Percentiles rank a stretch among this genome's conserved stretches.
Evolutionary conservation across 202 grass and related monocot genomes (phyloP).

Genomic region (Sporobolus alterniflorus): DNA sequence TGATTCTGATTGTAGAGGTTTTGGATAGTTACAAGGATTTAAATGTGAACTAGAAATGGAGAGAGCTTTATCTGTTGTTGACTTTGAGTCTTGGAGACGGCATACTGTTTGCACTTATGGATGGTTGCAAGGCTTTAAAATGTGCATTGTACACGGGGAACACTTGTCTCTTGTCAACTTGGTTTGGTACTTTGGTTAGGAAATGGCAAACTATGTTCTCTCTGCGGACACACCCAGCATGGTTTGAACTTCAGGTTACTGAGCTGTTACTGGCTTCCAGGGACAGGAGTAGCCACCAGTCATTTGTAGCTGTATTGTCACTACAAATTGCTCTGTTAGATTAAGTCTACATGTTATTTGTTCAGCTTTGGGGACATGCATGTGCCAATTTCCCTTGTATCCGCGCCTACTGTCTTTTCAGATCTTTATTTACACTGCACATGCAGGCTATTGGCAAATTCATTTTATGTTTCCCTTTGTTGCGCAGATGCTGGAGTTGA

Average conservation of each 20-base stretch:
- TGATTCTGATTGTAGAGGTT: background rate
- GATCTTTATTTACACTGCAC: background rate
- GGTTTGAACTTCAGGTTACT: background rate
- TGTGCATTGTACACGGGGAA: background rate
- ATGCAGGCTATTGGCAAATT: background rate
- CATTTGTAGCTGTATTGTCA: background rate
- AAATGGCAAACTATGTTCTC: background rate
- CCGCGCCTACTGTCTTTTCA: background rate
- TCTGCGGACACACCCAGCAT: background rate
- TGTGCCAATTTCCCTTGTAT: background rate
- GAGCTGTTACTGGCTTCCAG: background rate
- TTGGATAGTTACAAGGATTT: background rate
- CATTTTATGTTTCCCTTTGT: conserved; percentile 18
- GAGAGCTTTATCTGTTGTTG: background rate
- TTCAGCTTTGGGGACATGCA: background rate
- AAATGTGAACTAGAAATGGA: too few species aligned
- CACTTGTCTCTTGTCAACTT: background rate
- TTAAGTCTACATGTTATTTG: background rate
- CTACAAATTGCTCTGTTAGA: background rate
- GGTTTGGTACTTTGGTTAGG: background rate
- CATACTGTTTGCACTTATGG: background rate
- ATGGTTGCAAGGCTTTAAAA: background rate
- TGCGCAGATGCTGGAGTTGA: conserved; percentile 75
- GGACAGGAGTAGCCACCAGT: background rate
- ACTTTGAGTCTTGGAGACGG: too few species aligned